Percentiles rank a stretch among this genome's conserved stretches.
Evolutionary conservation across 1,139 yeast genomes (phyloP).

Genomic region (Pichia sorboxylosa): DNA sequence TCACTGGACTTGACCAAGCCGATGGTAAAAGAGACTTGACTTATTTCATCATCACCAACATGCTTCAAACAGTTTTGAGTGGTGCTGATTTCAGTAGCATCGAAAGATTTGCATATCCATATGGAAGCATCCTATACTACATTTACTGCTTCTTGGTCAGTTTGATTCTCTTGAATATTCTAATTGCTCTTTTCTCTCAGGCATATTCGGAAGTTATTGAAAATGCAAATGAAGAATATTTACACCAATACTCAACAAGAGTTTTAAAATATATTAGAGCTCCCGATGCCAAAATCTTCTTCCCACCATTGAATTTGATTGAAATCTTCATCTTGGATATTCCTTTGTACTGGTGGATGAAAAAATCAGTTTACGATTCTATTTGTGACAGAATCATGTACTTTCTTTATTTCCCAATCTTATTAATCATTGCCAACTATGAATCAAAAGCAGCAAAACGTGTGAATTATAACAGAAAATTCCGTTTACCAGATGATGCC

Average conservation of each 20-base stretch:
- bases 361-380: conserved; percentile 9
- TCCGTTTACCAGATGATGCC: conserved; percentile 65
- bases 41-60: conserved; percentile 45
- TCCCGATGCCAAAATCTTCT: conserved; percentile 76
- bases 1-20: conserved; percentile 75
- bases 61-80: conserved; percentile 42
- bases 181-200: conserved; percentile 75
- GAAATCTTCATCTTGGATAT: conserved; percentile 39
- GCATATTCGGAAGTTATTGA: conserved; percentile 75
- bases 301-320: conserved; percentile 73
- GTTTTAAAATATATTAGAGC: conserved; percentile 77
- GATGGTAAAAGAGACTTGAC: conserved; percentile 79
- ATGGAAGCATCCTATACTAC: conserved; percentile 68
- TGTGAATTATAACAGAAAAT: conserved; percentile 58
- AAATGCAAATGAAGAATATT: conserved; percentile 73
- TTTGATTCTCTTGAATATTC: conserved; percentile 64
- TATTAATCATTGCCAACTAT: conserved; percentile 46
- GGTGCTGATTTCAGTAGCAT: conserved; percentile 42
- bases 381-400: conserved; percentile 38
- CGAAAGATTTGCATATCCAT: conserved; percentile 68
- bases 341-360: conserved; percentile 32
- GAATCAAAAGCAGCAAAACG: conserved; percentile 61
- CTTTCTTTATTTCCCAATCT: conserved; percentile 55
- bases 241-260: conserved; percentile 77
- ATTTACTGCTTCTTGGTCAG: conserved; percentile 63